phyloP scores from a whole-genome alignment of 768 basidiomycete genomes.

The Dictyophora rubrovolvata region DNA sequence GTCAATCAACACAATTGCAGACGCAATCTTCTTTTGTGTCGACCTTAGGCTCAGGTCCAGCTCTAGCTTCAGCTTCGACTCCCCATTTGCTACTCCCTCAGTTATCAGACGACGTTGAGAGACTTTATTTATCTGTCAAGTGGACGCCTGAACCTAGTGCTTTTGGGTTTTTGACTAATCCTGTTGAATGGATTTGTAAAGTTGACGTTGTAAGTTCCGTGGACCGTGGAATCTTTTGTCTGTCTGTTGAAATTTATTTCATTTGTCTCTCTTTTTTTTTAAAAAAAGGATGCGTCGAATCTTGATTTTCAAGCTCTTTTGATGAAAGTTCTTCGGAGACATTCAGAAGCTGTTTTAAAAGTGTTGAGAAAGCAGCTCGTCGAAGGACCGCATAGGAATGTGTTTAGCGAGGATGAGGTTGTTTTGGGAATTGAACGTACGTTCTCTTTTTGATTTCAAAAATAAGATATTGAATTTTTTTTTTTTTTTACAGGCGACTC shows the following conservation, averaged over 20 bases:
- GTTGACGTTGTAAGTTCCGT: constrained; percentile 44
- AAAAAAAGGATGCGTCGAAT: constrained; percentile 38
- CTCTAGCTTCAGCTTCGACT: background rate
- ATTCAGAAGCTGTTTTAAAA: constrained; percentile 52
- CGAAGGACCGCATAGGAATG: constrained; percentile 35
- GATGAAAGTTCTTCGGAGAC: constrained; percentile 49
- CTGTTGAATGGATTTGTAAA: constrained; percentile 36
- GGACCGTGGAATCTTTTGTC: too few relatives aligned
- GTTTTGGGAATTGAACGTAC: constrained; percentile 46
- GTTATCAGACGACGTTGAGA: constrained; percentile 64
- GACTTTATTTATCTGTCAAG: constrained; percentile 51
- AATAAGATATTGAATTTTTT: background rate
- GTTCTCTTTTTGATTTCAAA: constrained; percentile 5
- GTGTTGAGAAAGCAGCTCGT: constrained; percentile 48
- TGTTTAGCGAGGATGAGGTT: constrained; percentile 58
- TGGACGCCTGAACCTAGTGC: constrained; percentile 73
- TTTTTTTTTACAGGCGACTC: constrained; percentile 30
- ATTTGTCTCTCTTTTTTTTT: background rate
- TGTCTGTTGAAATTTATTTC: background rate
- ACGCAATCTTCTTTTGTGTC: too few relatives aligned
- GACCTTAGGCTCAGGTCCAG: too few relatives aligned
- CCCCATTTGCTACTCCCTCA: constrained; percentile 3
- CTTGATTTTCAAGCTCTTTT: constrained; percentile 70
- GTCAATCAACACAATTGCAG: too few relatives aligned
- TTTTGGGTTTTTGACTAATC: constrained; percentile 47